A percentile compares a stretch with the other conserved stretches of the same genome.
Evolutionary conservation across 2,329 filamentous ascomycete species (phyloP).

Genomic region (Colletotrichum zoysiae): DNA sequence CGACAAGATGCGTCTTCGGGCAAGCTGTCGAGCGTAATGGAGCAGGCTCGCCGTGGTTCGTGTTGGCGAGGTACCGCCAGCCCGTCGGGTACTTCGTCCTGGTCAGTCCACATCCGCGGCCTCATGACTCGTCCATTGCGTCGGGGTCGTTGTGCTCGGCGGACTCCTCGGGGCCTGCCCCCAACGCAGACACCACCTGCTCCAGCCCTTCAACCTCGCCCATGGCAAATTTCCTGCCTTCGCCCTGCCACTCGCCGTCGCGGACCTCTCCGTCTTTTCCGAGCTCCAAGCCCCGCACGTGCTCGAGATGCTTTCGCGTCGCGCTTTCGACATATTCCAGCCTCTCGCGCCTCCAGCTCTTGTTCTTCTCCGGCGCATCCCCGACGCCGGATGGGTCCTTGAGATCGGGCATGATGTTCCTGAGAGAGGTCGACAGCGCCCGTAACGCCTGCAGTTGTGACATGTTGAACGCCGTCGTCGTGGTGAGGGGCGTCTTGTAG

Average conservation of each 20-base stretch:
- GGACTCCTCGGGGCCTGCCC: slow-evolving; percentile 45
- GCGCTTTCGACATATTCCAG: slow-evolving; percentile 87
- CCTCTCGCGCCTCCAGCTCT: slow-evolving; percentile 77
- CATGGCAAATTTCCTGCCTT: slow-evolving; percentile 61
- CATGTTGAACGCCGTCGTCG: slow-evolving; percentile 82
- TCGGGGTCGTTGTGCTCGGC: slow-evolving; percentile 25
- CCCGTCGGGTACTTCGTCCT: not conserved
- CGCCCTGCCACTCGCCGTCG: slow-evolving; percentile 74
- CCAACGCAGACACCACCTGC: slow-evolving; percentile 61
- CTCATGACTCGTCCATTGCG: slow-evolving; percentile 40
- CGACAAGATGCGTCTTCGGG: not conserved
- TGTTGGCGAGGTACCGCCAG: not conserved
- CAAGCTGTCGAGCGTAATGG: not conserved
- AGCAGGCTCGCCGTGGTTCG: not conserved
- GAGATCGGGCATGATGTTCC: slow-evolving; percentile 75
- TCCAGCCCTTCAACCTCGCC: slow-evolving; percentile 71
- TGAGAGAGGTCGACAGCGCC: slow-evolving; percentile 70
- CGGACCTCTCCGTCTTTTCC: slow-evolving; percentile 71
- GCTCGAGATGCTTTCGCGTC: slow-evolving; percentile 81
- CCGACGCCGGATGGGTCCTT: slow-evolving; percentile 42
- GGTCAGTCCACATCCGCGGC: not conserved
- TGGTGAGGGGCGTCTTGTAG: slow-evolving; percentile 70
- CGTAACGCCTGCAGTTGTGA: slow-evolving; percentile 86
- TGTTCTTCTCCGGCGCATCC: slow-evolving; percentile 53
- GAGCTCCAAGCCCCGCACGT: slow-evolving; percentile 74